Evolutionary conservation across 805 yeast species (phyloP).

Genomic region (Candida sonorensis): DNA sequence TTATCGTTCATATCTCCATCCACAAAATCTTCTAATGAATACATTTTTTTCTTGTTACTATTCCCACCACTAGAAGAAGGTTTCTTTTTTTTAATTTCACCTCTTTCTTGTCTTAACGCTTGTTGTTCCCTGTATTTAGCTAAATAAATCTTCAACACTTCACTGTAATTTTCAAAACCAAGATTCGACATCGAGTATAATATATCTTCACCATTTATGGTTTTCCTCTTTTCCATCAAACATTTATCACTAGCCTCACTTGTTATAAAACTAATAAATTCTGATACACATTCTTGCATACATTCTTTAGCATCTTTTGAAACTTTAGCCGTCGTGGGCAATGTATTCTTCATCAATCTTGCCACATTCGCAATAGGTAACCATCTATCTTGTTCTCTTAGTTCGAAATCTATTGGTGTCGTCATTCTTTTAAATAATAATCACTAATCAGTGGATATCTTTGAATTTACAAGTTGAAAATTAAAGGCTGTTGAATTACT

Average conservation of each 20-base stretch:
- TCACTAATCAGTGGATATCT: too few relatives aligned
- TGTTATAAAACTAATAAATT: conserved; percentile 62
- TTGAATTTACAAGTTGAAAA: too few relatives aligned
- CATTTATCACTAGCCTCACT: conserved; percentile 62
- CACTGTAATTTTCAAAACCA: conserved; percentile 67
- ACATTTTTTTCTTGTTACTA: conserved; percentile 1
- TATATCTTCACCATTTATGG: conserved; percentile 66
- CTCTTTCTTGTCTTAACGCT: conserved; percentile 62
- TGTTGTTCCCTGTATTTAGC: conserved; percentile 71
- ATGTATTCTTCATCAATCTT: conserved; percentile 69
- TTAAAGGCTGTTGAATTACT: too few relatives aligned
- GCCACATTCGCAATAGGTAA: conserved; percentile 60
- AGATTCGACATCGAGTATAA: conserved; percentile 55
- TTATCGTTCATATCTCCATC: conserved; percentile 4
- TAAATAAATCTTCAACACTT: conserved; percentile 58
- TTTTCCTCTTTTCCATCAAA: conserved; percentile 56
- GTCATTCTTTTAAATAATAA: too few relatives aligned
- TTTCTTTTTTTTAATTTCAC: conserved; percentile 29
- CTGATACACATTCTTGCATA: conserved; percentile 52
- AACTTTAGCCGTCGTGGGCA: conserved; percentile 68
- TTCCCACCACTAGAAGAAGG: conserved; percentile 2
- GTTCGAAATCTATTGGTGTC: conserved; percentile 35
- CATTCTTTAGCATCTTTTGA: conserved; percentile 77
- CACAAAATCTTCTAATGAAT: conserved; percentile 9
- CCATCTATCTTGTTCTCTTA: conserved; percentile 57